Conservation (phyloP, 305 asterid species). For the Fraxinus floribunda region DNA sequence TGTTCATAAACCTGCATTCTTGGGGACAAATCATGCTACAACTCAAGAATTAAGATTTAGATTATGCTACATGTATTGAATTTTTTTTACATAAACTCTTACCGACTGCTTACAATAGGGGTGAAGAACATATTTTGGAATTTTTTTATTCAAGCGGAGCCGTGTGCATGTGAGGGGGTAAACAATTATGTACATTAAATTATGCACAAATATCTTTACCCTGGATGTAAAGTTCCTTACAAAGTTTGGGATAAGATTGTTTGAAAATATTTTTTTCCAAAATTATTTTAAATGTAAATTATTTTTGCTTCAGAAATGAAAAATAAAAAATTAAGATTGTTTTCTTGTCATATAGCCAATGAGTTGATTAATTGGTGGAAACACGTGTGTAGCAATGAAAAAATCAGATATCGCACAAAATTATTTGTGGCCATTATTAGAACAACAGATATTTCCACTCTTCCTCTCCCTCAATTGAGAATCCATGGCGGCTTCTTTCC, state of each 20-base stretch:
- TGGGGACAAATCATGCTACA: background rate
- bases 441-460: conserved; percentile 6
- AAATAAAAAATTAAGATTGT: too few relatives aligned
- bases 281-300: too few relatives aligned
- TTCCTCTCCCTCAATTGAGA: background rate
- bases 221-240: background rate
- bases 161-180: too few relatives aligned
- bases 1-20: background rate
- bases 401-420: conserved; percentile 2
- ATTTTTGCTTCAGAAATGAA: background rate
- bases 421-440: conserved; percentile 42
- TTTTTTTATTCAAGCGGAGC: too few relatives aligned
- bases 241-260: background rate
- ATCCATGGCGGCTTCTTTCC: conserved; percentile 56
- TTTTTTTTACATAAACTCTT: too few relatives aligned
- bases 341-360: background rate
- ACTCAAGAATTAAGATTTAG: background rate
- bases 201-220: too few relatives aligned
- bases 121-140: too few relatives aligned
- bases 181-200: too few relatives aligned
- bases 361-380: background rate
- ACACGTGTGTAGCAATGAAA: background rate
- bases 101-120: too few relatives aligned
- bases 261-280: too few relatives aligned
- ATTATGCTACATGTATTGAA: too few relatives aligned